Evolutionary conservation across 495 filamentous ascomycete species (phyloP).

Genomic region (Pseudotulostoma volvatum): DNA sequence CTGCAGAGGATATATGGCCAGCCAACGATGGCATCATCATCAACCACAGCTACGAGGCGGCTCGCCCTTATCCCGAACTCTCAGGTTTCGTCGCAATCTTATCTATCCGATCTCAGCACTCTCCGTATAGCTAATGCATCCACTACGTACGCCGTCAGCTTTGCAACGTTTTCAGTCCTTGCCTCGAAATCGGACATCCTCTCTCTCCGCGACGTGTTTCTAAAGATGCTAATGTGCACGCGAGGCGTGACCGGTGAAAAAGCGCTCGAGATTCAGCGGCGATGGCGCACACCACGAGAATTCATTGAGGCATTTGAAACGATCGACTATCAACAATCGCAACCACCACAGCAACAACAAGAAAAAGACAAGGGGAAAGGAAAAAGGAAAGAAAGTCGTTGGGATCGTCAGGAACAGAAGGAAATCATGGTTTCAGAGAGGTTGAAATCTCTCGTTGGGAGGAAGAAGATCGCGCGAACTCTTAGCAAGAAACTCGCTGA

Average conservation of each 20-base stretch:
- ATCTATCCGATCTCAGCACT: conserved; percentile 45
- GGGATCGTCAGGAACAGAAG: too few relatives aligned
- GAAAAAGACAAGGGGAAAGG: too few relatives aligned
- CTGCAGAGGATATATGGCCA: conserved; percentile 47
- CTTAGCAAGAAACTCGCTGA: conserved; percentile 58
- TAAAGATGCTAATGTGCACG: conserved; percentile 83
- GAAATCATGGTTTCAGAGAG: conserved; percentile 34
- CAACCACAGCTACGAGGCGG: conserved; percentile 8
- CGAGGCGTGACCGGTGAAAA: conserved; percentile 66
- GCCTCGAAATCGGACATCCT: conserved; percentile 59
- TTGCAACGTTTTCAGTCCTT: conserved; percentile 52
- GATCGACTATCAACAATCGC: conserved; percentile 30
- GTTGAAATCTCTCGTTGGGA: conserved; percentile 41
- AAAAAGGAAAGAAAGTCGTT: too few relatives aligned
- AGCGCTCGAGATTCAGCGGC: conserved; percentile 61
- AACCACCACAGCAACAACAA: too few relatives aligned
- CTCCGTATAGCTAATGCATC: conserved; percentile 32
- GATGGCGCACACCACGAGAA: conserved; percentile 55
- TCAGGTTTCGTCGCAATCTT: conserved; percentile 48
- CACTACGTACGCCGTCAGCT: conserved; percentile 47
- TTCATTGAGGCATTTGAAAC: conserved; percentile 51
- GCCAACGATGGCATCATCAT: conserved; percentile 1
- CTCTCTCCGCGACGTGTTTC: conserved; percentile 55
- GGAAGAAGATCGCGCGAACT: conserved; percentile 47
- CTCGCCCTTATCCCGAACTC: conserved; percentile 43